Conservation (phyloP, 2,329 filamentous ascomycete genomes). For the Trichophyton verrucosum region DNA sequence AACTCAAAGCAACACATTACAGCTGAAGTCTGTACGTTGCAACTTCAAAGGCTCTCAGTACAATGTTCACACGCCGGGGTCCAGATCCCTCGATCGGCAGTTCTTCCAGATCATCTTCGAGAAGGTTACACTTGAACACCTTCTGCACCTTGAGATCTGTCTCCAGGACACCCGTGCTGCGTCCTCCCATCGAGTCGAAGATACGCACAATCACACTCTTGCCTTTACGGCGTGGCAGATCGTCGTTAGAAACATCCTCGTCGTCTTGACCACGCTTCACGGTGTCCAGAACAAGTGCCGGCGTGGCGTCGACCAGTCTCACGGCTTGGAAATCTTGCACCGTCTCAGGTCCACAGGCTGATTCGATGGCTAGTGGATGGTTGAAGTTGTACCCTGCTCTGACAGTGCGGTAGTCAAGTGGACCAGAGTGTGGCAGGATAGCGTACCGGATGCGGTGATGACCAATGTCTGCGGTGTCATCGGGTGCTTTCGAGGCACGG, state of each 20-base stretch:
- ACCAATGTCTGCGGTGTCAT: slow-evolving; percentile 90
- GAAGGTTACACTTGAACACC: slow-evolving; percentile 69
- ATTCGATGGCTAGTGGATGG: slow-evolving; percentile 54
- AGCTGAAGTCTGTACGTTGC: slow-evolving; percentile 61
- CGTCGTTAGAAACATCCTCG: slow-evolving; percentile 50
- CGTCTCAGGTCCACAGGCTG: slow-evolving; percentile 20
- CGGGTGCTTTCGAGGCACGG: slow-evolving; percentile 80
- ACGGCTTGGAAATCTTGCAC: slow-evolving; percentile 42
- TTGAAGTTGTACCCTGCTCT: slow-evolving; percentile 85
- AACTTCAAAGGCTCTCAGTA: slow-evolving; percentile 71
- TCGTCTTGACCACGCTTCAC: slow-evolving; percentile 91
- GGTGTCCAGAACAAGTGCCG: slow-evolving; percentile 67
- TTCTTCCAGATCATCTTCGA: slow-evolving; percentile 75
- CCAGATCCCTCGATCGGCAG: slow-evolving; percentile 37
- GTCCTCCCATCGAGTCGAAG: slow-evolving; percentile 81
- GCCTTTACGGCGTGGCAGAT: slow-evolving; percentile 54
- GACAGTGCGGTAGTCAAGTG: slow-evolving; percentile 60
- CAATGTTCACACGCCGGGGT: slow-evolving; percentile 43
- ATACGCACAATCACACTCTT: slow-evolving; percentile 71
- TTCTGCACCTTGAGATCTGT: slow-evolving; percentile 59
- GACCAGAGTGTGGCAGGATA: slow-evolving; percentile 70
- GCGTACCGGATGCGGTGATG: slow-evolving; percentile 78
- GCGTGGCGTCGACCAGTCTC: slow-evolving; percentile 50
- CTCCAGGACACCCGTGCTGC: slow-evolving; percentile 56
- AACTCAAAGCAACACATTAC: background rate